Base-by-base conservation (phyloP, 2,329 filamentous ascomycete genomes). In the Botrytis fragariae region DNA sequence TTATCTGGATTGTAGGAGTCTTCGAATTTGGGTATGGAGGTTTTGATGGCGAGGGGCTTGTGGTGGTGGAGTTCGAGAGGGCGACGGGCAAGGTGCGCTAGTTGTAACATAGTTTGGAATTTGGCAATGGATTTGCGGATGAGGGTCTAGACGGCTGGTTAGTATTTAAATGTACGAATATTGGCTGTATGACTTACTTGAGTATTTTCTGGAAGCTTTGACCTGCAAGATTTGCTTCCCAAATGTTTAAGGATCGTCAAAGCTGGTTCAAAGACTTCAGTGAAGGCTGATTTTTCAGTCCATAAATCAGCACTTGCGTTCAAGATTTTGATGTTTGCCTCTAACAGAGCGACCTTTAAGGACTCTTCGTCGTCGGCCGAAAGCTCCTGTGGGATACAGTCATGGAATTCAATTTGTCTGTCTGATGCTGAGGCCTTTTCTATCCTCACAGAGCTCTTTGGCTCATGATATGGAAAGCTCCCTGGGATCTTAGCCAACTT, bases 1-100 rank as follows among this genome's bases (percentile, higher is more conserved):
- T 94, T 95, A 85, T 93, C 90, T 4, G 96, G 96, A 82, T 97
- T 96, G 88, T 94, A 99, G 73, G 89, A 88, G 81, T 98, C 95
- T 84, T 98, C 96, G 84, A 98, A 99, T 83, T 97, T 97, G 83
- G 96, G 96, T 64, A 98, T 90, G 74, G 89, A 91, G 12, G 90
- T 91, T 82, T 95, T 95, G 85, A 98, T 97, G 35, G 96, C 91
- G 4, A 97, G 87, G 0, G 95, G 94, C 0, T 88, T 88, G 86
- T 99, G 96, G 83, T 96, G 88, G 84, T 99, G 96, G 4, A 99
- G 89, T 79, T 94, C 89, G 44, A 98, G 89, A 2, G 94, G 93
- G 14, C 93, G 90, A 57, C 95, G 93, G 60, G 87, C 83, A 32
- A 92, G 86, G 61, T 86, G 87, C 1, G 93, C 87, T 69, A 91